phyloP scores from a whole-genome alignment of 331 rosid species.

The Acacia pycnantha region DNA sequence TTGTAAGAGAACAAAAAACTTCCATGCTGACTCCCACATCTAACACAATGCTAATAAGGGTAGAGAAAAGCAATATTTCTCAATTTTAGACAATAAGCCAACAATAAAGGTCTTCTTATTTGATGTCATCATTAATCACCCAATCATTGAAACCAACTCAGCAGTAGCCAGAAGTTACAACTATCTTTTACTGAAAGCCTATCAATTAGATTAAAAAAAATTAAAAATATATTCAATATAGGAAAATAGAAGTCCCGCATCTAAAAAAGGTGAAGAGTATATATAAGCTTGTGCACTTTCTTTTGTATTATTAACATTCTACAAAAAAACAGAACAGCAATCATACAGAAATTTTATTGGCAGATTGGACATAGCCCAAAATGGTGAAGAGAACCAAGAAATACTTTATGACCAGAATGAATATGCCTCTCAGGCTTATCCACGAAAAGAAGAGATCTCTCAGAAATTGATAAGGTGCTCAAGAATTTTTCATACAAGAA shows the following conservation, averaged over 20 bases:
- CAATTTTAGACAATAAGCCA: neutral
- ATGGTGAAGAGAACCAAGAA: neutral
- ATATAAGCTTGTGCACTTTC: no score
- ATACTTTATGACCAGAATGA: neutral
- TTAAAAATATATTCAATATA: neutral
- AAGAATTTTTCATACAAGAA: no score
- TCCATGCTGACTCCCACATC: neutral
- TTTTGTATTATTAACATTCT: no score
- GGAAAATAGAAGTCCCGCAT: no score
- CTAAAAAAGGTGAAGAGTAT: no score
- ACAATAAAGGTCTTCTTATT: neutral
- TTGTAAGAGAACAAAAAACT: neutral
- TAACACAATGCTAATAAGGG: neutral
- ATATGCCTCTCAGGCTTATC: neutral
- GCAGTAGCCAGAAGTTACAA: neutral
- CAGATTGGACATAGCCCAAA: neutral
- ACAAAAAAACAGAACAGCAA: neutral
- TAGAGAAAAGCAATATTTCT: neutral
- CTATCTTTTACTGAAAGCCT: neutral
- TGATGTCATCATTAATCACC: neutral
- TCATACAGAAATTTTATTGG: neutral
- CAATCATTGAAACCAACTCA: neutral
- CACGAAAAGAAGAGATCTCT: neutral
- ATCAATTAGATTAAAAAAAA: neutral
- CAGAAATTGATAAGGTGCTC: neutral